Base-by-base conservation (phyloP, 73 alveolate genomes). In the Paramecium sexaurelia region DNA sequence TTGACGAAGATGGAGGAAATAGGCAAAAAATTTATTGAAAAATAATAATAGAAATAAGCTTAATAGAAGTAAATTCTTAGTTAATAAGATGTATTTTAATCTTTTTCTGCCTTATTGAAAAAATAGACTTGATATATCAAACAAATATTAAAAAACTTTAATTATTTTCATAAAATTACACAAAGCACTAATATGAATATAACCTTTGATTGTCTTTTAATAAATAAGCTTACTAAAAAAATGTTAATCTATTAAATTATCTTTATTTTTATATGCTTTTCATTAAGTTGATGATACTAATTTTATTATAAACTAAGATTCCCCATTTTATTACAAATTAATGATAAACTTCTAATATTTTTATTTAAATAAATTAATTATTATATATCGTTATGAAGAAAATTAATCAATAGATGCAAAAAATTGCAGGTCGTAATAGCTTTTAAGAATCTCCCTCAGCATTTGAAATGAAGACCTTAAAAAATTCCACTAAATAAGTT, bases 321-420 rank as follows among this genome's bases (percentile, higher is more conserved):
- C n/a, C n/a, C n/a, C n/a, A n/a, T n/a, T n/a, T n/a, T n/a, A n/a
- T n/a, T n/a, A n/a, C n/a, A n/a, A n/a, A n/a, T n/a, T n/a, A n/a
- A n/a, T n/a, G n/a, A n/a, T n/a, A n/a, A n/a, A n/a, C n/a, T n/a
- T n/a, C n/a, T n/a, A n/a, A 17, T 51, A 15, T 51, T 51, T 24
- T 61, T 29, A 61, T 61, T 61, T 61, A 19, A 61, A 61, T 61
- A 61, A 61, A 61, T 61, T 26, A 29, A 61, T 27, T 71, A 71
- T 35, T 71, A n/a, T 71, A 71, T 5, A 33, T 71, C 86, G 86
- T 71, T 71, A 71, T 71, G 86, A 71, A 71, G 86, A 71, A 61
- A 32, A 10, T 61, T 10, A 61, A 32, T 32, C 26, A 37, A 71
- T 22, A 37, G 33, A 37, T 71, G 86, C 17, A 35, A 20, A 35